A percentile compares a stretch with the other conserved stretches of the same genome.
Evolutionary conservation across 495 filamentous ascomycete species (phyloP).

Genomic region (Hapsidospora chrysogenum): DNA sequence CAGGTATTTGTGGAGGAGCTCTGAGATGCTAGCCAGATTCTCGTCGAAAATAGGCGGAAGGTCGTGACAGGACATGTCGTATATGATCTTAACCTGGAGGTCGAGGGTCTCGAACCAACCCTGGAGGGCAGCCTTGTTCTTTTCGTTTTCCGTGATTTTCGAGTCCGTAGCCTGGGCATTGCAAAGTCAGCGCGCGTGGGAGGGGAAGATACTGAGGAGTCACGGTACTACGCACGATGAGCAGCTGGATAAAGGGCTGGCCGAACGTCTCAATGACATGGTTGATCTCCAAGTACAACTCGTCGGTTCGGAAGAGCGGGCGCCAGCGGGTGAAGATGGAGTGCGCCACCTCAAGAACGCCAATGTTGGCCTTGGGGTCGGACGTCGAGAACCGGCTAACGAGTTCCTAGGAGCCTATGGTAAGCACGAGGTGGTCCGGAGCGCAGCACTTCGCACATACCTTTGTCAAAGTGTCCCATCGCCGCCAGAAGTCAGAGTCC

Average conservation of each 20-base stretch:
- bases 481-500: slow-evolving; percentile 90
- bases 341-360: slow-evolving; percentile 91
- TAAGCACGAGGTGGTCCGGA: neutral
- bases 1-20: slow-evolving; percentile 81
- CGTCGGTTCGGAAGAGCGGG: slow-evolving; percentile 80
- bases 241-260: slow-evolving; percentile 59
- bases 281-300: slow-evolving; percentile 81
- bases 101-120: slow-evolving; percentile 69
- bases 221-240: slow-evolving; percentile 36
- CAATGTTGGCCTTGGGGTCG: slow-evolving; percentile 70
- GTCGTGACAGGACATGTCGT: slow-evolving; percentile 93
- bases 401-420: slow-evolving; percentile 44
- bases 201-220: slow-evolving; percentile 3
- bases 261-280: slow-evolving; percentile 80
- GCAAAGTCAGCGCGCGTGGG: neutral
- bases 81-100: slow-evolving; percentile 76
- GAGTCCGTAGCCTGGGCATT: slow-evolving; percentile 48
- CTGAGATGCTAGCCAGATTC: slow-evolving; percentile 55
- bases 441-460: slow-evolving; percentile 18
- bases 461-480: slow-evolving; percentile 86
- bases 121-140: slow-evolving; percentile 54
- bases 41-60: slow-evolving; percentile 87
- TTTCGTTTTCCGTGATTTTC: slow-evolving; percentile 56
- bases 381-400: slow-evolving; percentile 67
- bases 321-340: slow-evolving; percentile 96